These are phyloP conservation scores for Amanita thiersii DNA, from an alignment of 768 basidiomycete genomes.

Conservation along the genomic window DNA sequence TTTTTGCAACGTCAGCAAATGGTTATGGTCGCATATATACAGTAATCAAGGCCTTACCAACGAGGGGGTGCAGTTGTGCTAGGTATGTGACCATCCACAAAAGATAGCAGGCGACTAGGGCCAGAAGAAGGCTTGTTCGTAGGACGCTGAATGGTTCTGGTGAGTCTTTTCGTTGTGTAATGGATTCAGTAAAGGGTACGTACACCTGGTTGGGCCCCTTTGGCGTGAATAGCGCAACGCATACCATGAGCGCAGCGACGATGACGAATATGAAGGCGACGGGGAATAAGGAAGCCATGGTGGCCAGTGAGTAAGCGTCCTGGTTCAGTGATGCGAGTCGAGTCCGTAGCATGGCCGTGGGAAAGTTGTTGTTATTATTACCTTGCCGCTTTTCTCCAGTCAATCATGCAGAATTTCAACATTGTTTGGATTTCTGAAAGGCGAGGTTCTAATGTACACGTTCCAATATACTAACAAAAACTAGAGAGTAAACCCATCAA, in stretches of 20 bases:
- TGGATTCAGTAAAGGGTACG: constrained; percentile 19
- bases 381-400: too few relatives aligned
- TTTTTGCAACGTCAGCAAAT: background rate
- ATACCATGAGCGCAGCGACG: constrained; percentile 54
- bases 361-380: too few relatives aligned
- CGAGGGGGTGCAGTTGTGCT: constrained; percentile 87
- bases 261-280: constrained; percentile 61
- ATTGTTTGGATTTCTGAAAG: too few relatives aligned
- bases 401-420: too few relatives aligned
- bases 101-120: constrained; percentile 79
- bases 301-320: too few relatives aligned
- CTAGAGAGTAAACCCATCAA: too few relatives aligned
- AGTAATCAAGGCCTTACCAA: constrained; percentile 43
- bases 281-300: constrained; percentile 67
- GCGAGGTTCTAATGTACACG: too few relatives aligned
- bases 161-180: background rate
- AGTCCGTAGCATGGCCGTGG: too few relatives aligned
- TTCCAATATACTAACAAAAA: too few relatives aligned
- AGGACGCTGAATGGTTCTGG: constrained; percentile 51
- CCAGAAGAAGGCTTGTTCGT: constrained; percentile 72
- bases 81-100: constrained; percentile 98
- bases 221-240: constrained; percentile 61
- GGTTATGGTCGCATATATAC: too few relatives aligned
- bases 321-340: too few relatives aligned
- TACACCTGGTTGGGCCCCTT: constrained; percentile 91